These are phyloP conservation scores for Monoraphidium neglectum DNA, from an alignment of 139 green algal species.

Conservation along the genomic window DNA sequence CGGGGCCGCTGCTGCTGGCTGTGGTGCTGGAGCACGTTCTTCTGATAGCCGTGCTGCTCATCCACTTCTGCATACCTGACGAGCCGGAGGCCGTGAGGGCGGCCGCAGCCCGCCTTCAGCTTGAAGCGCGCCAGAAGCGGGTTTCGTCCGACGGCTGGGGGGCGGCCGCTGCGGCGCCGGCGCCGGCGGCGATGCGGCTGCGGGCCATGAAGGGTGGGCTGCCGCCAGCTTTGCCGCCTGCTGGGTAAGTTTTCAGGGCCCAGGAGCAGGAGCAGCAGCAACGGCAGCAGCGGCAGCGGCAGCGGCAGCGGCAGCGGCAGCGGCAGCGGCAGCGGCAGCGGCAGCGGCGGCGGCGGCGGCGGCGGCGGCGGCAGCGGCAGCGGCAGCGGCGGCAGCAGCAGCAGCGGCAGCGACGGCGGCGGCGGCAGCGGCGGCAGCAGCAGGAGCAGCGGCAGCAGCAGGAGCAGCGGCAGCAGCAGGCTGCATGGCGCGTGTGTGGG, in stretches of 20 bases:
- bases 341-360: neutral
- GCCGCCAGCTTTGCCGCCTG: neutral
- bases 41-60: no score
- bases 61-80: no score
- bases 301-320: neutral
- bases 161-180: no score
- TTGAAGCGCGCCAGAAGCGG: no score
- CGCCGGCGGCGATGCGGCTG: no score
- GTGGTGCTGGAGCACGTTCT: no score
- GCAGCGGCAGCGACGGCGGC: neutral
- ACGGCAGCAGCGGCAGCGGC: neutral
- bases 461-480: neutral
- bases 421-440: neutral
- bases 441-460: slow-evolving; percentile 2
- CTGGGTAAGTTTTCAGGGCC: neutral
- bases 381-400: neutral
- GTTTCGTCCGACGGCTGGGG: no score
- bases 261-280: neutral
- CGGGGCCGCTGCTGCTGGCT: no score
- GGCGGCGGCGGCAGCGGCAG: slow-evolving; percentile 11
- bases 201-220: neutral
- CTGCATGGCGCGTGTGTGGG: no score
- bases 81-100: no score
- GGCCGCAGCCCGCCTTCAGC: no score
- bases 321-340: neutral